A percentile compares a stretch with the other conserved stretches of the same genome.
These are phyloP conservation scores for Neurospora africana DNA, from an alignment of 495 filamentous ascomycete genomes.

Conservation along the genomic window DNA sequence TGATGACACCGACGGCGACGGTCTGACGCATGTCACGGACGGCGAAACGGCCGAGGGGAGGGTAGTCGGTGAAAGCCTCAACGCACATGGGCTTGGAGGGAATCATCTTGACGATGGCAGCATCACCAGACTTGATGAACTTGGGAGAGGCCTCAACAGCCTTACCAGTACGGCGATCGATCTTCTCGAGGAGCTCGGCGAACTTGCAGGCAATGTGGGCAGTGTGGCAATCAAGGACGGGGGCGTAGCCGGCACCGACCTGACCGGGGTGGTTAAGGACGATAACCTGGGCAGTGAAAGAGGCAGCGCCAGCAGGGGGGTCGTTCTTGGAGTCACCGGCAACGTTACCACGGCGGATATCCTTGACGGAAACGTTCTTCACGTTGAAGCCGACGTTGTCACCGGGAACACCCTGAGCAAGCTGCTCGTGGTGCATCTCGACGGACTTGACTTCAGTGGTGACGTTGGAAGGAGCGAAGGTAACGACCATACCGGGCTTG, in stretches of 20 bases:
- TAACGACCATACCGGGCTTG: slow-evolving; percentile 95
- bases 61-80: slow-evolving; percentile 99
- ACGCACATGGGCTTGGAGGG: slow-evolving; percentile 99
- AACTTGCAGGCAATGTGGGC: slow-evolving; percentile 99
- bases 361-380: slow-evolving; percentile 99
- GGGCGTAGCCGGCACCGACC: slow-evolving; percentile 96
- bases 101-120: slow-evolving; percentile 99
- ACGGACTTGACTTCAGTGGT: slow-evolving; percentile 99
- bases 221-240: slow-evolving; percentile 98
- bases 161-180: slow-evolving; percentile 99
- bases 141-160: slow-evolving; percentile 82
- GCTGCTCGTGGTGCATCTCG: slow-evolving; percentile 99
- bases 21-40: slow-evolving; percentile 91
- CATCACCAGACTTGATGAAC: slow-evolving; percentile 99
- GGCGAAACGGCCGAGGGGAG: slow-evolving; percentile 96
- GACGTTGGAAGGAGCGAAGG: slow-evolving; percentile 92
- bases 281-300: slow-evolving; percentile 99
- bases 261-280: slow-evolving; percentile 99
- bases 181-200: slow-evolving; percentile 97
- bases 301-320: slow-evolving; percentile 76
- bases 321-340: slow-evolving; percentile 99
- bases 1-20: slow-evolving; percentile 95
- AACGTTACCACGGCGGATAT: slow-evolving; percentile 99
- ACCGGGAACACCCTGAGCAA: slow-evolving; percentile 88
- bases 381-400: slow-evolving; percentile 99